A percentile compares a stretch with the other conserved stretches of the same genome.
phyloP scores from a whole-genome alignment of 2,329 filamentous ascomycete genomes.

The Aureobasidium sp. region DNA sequence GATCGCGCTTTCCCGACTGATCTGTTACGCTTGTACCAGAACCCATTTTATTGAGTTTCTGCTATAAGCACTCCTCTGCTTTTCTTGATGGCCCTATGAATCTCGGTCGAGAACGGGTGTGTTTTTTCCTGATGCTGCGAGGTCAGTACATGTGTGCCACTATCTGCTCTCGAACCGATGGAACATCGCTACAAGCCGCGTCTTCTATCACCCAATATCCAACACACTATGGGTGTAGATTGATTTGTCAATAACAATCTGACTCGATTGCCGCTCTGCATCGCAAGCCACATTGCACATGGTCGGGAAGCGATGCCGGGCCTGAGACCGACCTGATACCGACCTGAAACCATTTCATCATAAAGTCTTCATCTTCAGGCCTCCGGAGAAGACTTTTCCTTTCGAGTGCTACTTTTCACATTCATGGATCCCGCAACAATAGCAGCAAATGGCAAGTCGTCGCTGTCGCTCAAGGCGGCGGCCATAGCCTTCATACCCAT shows the following conservation, averaged over 20 bases:
- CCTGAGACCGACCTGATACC: no score
- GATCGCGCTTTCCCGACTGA: background rate
- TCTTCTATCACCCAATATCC: background rate
- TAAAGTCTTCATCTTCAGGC: background rate
- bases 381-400: background rate
- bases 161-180: background rate
- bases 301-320: background rate
- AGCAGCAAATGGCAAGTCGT: background rate
- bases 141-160: background rate
- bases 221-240: background rate
- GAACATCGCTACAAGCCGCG: background rate
- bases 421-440: background rate
- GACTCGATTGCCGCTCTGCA: background rate
- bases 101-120: background rate
- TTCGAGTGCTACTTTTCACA: background rate
- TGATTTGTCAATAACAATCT: background rate
- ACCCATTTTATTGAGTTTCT: background rate
- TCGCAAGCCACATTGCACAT: background rate
- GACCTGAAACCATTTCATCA: background rate
- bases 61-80: background rate
- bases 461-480: background rate
- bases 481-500: background rate
- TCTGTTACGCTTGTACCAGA: background rate
- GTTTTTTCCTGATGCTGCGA: background rate
- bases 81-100: background rate